Evolutionary conservation across 2,329 filamentous ascomycete genomes (phyloP).

Genomic region (Cadophora sp.): DNA sequence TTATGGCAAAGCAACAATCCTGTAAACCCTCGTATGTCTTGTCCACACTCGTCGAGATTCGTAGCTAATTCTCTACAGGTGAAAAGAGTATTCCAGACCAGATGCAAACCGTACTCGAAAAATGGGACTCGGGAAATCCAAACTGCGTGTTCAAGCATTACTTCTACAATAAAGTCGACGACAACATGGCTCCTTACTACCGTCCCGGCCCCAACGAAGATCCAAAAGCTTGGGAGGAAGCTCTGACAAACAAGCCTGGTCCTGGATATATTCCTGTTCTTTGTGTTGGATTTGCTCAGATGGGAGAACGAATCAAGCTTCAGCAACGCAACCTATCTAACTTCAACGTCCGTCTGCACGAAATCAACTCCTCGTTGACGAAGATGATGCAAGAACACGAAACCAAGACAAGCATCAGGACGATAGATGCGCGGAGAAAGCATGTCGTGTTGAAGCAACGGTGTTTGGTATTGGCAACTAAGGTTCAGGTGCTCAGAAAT

Average conservation of each 20-base stretch:
- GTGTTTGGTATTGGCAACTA: constrained; percentile 76
- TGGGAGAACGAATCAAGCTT: constrained; percentile 74
- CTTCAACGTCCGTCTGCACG: constrained; percentile 76
- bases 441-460: constrained; percentile 77
- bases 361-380: constrained; percentile 78
- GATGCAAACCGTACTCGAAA: constrained; percentile 71
- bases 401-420: constrained; percentile 75
- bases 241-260: constrained; percentile 79
- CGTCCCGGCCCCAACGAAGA: constrained; percentile 74
- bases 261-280: constrained; percentile 79
- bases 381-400: constrained; percentile 79
- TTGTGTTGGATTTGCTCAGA: constrained; percentile 73
- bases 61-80: constrained; percentile 49
- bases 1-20: constrained; percentile 43
- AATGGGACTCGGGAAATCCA: constrained; percentile 74
- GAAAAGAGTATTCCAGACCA: constrained; percentile 80
- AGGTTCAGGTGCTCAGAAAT: constrained; percentile 82
- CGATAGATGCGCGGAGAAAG: constrained; percentile 73
- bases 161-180: constrained; percentile 86
- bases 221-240: constrained; percentile 82
- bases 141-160: constrained; percentile 82
- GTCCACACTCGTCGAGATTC: not conserved
- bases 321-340: constrained; percentile 73
- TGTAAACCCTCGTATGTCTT: constrained; percentile 40
- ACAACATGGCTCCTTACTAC: constrained; percentile 77